Evolutionary conservation across 257 asterid species (phyloP).

Genomic region (Solanum sitiens): DNA sequence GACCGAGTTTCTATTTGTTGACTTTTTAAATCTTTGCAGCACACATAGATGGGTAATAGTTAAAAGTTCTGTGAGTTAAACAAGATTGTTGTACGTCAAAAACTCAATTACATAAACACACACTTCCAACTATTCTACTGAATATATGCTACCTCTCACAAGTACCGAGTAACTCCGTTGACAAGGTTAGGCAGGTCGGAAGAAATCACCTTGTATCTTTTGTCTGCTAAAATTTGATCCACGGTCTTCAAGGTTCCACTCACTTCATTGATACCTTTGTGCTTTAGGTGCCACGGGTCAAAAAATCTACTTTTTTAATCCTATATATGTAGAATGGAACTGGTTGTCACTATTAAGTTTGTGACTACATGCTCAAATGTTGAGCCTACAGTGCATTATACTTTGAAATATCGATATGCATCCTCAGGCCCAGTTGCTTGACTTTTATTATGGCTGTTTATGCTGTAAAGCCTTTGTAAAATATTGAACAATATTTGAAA

Average conservation of each 20-base stretch:
- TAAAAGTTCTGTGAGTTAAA: not conserved
- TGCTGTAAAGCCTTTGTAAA: not conserved
- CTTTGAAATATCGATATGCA: not conserved
- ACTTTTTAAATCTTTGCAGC: not conserved
- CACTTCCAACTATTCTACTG: not conserved
- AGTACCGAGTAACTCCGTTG: not conserved
- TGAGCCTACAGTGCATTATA: not conserved
- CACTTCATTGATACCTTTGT: not conserved
- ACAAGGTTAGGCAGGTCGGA: not conserved
- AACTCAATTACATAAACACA: not conserved
- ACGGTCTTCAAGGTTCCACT: not conserved
- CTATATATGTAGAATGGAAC: not conserved
- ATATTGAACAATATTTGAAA: not conserved
- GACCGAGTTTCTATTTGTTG: not conserved
- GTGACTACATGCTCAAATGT: not conserved
- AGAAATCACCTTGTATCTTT: not conserved
- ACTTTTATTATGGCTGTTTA: not conserved
- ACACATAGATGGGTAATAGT: not conserved
- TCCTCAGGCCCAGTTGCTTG: not conserved
- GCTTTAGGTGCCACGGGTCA: not conserved
- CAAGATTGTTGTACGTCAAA: not conserved
- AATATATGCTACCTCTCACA: not conserved
- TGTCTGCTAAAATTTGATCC: not conserved
- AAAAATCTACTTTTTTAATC: not conserved
- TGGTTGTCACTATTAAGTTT: not conserved